These are phyloP conservation scores for Aspergillus amoenus DNA, from an alignment of 2,329 filamentous ascomycete species.

Conservation along the genomic window DNA sequence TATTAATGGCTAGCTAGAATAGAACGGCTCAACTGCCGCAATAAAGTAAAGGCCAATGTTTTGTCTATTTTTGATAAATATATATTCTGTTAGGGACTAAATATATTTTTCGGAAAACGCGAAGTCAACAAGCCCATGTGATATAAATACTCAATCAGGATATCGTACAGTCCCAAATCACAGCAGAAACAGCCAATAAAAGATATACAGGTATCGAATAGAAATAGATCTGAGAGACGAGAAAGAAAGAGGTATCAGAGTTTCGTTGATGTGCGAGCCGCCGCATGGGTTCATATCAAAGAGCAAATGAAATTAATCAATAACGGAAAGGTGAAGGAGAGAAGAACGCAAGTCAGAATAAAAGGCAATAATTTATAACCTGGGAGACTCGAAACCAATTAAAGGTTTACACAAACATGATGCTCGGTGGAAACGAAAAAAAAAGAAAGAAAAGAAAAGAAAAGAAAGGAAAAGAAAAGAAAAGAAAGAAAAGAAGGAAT, in stretches of 20 bases:
- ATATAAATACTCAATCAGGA: neutral
- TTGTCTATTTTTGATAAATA: neutral
- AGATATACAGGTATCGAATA: constrained; percentile 11
- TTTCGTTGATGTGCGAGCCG: constrained; percentile 4
- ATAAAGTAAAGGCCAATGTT: neutral
- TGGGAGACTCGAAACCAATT: neutral
- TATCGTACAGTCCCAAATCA: constrained; percentile 12
- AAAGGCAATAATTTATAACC: neutral
- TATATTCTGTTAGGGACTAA: neutral
- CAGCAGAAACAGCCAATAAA: constrained; percentile 10
- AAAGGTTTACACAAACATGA: constrained; percentile 19
- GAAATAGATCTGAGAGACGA: constrained; percentile 6
- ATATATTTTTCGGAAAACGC: neutral
- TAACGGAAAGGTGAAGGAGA: constrained; percentile 12
- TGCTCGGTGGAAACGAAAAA: constrained; percentile 4
- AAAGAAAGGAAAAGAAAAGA: constrained; percentile 5
- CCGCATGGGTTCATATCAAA: constrained; percentile 11
- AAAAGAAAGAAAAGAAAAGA: neutral
- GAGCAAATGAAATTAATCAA: constrained; percentile 8
- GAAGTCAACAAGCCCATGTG: neutral
- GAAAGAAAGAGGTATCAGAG: constrained; percentile 8
- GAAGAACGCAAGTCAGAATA: constrained; percentile 1
- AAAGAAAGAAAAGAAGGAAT: constrained; percentile 9
- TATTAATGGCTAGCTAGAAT: neutral
- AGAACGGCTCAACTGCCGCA: too few species aligned